These are phyloP conservation scores for Neurospora tetraspora DNA, from an alignment of 495 filamentous ascomycete genomes.

Conservation along the genomic window DNA sequence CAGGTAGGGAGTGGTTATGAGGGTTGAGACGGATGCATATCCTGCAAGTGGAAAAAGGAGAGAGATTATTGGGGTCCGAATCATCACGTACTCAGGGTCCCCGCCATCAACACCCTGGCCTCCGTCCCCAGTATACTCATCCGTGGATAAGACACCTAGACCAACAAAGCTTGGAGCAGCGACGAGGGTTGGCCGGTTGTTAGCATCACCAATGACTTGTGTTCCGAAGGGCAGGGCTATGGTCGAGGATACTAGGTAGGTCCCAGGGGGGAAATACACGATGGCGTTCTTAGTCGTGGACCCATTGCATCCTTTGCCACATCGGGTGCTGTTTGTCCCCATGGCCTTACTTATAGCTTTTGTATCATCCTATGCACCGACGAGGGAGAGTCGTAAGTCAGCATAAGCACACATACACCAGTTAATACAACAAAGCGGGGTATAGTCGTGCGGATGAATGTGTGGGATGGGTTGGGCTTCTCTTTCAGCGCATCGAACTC, in stretches of 20 bases:
- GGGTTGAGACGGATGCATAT: too few relatives aligned
- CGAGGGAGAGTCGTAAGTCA: too few relatives aligned
- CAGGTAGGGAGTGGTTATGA: too few relatives aligned
- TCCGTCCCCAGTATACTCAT: conserved; percentile 53
- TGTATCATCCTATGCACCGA: conserved; percentile 54
- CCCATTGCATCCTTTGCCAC: conserved; percentile 65
- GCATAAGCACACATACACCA: too few relatives aligned
- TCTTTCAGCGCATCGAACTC: background rate
- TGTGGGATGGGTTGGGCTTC: background rate
- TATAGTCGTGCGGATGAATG: too few relatives aligned
- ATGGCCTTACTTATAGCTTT: conserved; percentile 74
- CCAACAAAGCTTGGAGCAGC: conserved; percentile 57
- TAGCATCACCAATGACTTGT: conserved; percentile 61
- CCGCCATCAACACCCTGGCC: conserved; percentile 7
- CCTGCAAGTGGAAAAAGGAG: too few relatives aligned
- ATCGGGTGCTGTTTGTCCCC: conserved; percentile 52
- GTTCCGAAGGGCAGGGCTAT: conserved; percentile 62
- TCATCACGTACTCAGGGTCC: conserved; percentile 28
- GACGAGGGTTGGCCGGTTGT: conserved; percentile 59
- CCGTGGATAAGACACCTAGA: conserved; percentile 76
- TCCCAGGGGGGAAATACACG: conserved; percentile 67
- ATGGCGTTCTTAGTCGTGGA: conserved; percentile 59
- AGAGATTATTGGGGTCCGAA: too few relatives aligned
- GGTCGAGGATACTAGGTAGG: conserved; percentile 52
- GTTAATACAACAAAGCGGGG: too few relatives aligned